Evolutionary conservation across 1,284 basidiomycete species (phyloP), one percentile per base, ranked within the genome.

Genomic region (Apiotrichum gamsii): DNA sequence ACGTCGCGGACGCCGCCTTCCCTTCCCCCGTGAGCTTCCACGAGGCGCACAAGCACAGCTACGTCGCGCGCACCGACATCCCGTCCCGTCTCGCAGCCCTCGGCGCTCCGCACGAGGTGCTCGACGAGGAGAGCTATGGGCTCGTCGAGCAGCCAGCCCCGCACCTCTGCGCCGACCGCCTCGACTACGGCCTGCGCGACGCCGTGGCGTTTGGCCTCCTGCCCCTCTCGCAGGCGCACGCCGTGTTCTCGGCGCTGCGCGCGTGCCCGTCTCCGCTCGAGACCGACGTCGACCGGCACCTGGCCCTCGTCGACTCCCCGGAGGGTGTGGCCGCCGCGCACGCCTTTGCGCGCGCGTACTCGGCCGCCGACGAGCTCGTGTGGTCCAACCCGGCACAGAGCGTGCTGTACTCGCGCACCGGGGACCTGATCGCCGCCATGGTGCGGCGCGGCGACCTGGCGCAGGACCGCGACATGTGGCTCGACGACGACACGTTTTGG

Each of bases 101-200:
- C 43, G 43, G 42, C 5, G 33, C 49, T 1, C 24, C 38, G 0
- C 23, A 25, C 3, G 11, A 21, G 5, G 45, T 51, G 13, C 28
- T 54, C 5, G 45, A 54, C n/a, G 52, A 54, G 21, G 52, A 54
- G 31, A 24, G 19, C 4, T 54, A 42, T n/a, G 35, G 35, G 11
- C 49, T 54, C 10, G 52, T 54, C 10, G 52, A 54, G 33, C 45
- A 40, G 5, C 31, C 33, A 4, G 43, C 52, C 11, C 52, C 52
- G 3, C 43, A 29, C 20, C 43, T 54, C 18, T 54, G 52, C 29
- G 52, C 52, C 3, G 52, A 54, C 39, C 16, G 52, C 10, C 52
- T 54, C 18, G 52, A 54, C 29, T 54, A 54, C 18, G 52, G 52
- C 11, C 49, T 54, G 2, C 52, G 52, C 28, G 52, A 54, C 39